Base-by-base conservation (phyloP, 441 rosid species). In the Pelargonium australe region DNA sequence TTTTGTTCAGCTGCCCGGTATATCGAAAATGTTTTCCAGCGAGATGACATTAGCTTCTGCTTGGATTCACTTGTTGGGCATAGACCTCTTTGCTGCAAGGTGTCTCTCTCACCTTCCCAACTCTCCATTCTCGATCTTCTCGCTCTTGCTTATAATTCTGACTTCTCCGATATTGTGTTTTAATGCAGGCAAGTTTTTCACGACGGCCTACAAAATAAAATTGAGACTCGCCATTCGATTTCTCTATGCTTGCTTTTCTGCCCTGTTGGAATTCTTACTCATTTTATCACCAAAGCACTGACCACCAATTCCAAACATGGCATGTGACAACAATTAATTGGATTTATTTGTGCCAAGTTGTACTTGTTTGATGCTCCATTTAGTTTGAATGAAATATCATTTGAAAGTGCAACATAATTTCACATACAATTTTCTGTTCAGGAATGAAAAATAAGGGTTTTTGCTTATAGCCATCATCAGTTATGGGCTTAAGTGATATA, bases 71-170 rank as follows among this genome's bases (percentile, higher is more conserved):
- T 84, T 91, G 65, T 79, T 94, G 70, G 85, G 85, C 37, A 65
- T 94, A 9, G 97, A 94, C 83, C 98, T 91, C 73, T 94, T 85
- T 40, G 97, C 98, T 10, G 98, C 98, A 65, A 87, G 97, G 96
- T 94, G 60, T 45, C 41, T 63, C 20, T 68, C 51, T 69, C 47
- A n/a, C 49, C 43, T 43, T 60, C 65, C 19, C 37, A 17, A n/a
- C 7, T 62, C 10, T 55, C 62, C 44, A 7, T 58, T 55, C 8
- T 31, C 19, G 19, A 2, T 0, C 23, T 23, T 58, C 57, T 4
- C 0, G 1, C 47, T 58, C 57, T n/a, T 0, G 1, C 47, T 13
- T 34, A 19, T 31, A n/a, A 14, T 64, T 66, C 68, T 25, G 71
- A 55, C 45, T 3, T 13, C 44, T 41, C 13, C 28, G 9, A n/a